These are phyloP conservation scores for Deuterostichococcus epilithicus DNA, from an alignment of 139 green algal species.

Conservation along the genomic window DNA sequence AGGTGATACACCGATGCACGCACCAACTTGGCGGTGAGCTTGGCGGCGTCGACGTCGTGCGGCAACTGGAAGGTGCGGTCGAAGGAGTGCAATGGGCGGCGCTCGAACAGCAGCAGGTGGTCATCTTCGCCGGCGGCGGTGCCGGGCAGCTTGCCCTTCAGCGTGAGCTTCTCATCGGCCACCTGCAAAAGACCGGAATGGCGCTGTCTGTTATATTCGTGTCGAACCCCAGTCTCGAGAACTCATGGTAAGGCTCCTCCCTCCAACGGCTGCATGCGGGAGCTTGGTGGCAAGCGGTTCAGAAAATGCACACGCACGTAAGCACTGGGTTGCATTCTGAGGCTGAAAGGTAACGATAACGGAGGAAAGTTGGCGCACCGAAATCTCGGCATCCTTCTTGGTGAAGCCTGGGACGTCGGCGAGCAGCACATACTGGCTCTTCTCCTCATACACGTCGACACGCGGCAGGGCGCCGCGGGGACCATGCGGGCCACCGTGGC, in stretches of 20 bases:
- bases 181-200: background rate
- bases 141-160: background rate
- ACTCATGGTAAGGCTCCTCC: no score
- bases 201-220: no score
- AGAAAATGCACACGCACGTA: no score
- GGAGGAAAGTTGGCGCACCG: background rate
- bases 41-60: background rate
- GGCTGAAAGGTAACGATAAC: no score
- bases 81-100: background rate
- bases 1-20: no score
- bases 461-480: no score
- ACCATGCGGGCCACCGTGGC: background rate
- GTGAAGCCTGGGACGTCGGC: background rate
- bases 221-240: no score
- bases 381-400: background rate
- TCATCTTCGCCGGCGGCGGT: background rate
- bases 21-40: background rate
- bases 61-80: background rate
- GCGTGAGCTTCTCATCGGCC: background rate
- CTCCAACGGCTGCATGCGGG: no score
- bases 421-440: background rate
- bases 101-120: background rate
- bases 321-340: no score
- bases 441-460: background rate
- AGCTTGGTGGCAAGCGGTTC: no score